Evolutionary conservation across 2,329 filamentous ascomycete genomes (phyloP), one percentile per base, ranked within the genome.

Genomic region (Fusarium sp.): DNA sequence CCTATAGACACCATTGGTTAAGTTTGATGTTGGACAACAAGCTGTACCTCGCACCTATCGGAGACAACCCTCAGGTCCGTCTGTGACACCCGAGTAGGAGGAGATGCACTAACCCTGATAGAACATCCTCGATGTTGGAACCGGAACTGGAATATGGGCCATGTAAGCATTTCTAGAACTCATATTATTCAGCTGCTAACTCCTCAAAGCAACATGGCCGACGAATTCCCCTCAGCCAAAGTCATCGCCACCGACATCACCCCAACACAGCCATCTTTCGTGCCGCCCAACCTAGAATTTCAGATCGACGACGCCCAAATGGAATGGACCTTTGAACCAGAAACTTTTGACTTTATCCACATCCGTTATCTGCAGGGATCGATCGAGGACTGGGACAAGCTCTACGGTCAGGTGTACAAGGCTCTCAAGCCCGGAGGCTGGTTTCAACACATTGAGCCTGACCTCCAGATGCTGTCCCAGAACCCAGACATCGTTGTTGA

Each of bases 261-360:
- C 0, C 74, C 76, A 1, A 76, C 68, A 1, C 76, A 78, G 0
- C 76, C 76, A 6, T 61, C 54, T 4, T 79, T 75, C n/a, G 70
- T 79, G 1, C 81, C 82, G 0, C 82, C 83, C 4, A 84, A 84
- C n/a, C 60, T 82, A 6, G 72, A 75, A 4, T 84, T 85, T 57
- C 77, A 83, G 17, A 80, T 85, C 17, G 83, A 85, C 14, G 81
- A 85, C 37, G 78, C 76, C 10, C 74, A 81, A 22, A 61, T 69
- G 4, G 76, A 79, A 1, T 91, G 90, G 90, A 83, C 88, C 0
- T 79, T 76, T 37, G 70, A 78, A 11, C 71, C 73, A 0, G 69
- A 78, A 1, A 74, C 78, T 0, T 77, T 80, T 27, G 82, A 83
- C 58, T 82, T 79, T 30, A 78, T 83, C 25, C 81, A 83, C 32